phyloP scores from a whole-genome alignment of 139 green algal genomes.

The Spirogloea muscicola region DNA sequence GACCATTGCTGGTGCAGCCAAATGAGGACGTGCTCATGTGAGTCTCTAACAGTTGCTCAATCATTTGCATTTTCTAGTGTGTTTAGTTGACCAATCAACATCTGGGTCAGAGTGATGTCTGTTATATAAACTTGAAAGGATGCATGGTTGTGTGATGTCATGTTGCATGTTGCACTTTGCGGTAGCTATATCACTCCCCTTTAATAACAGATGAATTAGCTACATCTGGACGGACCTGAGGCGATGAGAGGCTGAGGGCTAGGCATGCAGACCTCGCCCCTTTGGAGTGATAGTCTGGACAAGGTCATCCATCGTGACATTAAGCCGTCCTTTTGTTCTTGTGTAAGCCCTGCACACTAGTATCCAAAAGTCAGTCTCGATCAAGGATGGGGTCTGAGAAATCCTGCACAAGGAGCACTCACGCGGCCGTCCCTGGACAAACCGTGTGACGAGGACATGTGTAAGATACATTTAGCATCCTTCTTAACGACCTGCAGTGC shows the following conservation, averaged over 20 bases:
- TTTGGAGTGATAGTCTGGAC: conserved; percentile 14
- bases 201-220: too few relatives aligned
- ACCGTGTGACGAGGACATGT: not conserved
- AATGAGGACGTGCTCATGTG: not conserved
- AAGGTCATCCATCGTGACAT: conserved; percentile 19
- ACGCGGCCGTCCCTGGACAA: not conserved
- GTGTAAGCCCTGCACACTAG: conserved; percentile 8
- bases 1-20: conserved; percentile 1
- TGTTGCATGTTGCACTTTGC: too few relatives aligned
- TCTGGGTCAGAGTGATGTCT: not conserved
- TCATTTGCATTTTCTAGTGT: too few relatives aligned
- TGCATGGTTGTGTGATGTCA: not conserved
- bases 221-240: too few relatives aligned
- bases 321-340: conserved; percentile 3
- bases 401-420: not conserved
- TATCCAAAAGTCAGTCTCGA: not conserved
- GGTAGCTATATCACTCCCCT: too few relatives aligned
- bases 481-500: conserved; percentile 22
- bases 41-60: not conserved
- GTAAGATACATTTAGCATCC: not conserved
- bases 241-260: too few relatives aligned
- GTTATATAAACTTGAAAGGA: not conserved
- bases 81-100: too few relatives aligned
- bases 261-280: conserved; percentile 14
- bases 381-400: not conserved